Conservation (phyloP, 371 early-diverging fungal species). For the Phascolomyces articulosus region DNA sequence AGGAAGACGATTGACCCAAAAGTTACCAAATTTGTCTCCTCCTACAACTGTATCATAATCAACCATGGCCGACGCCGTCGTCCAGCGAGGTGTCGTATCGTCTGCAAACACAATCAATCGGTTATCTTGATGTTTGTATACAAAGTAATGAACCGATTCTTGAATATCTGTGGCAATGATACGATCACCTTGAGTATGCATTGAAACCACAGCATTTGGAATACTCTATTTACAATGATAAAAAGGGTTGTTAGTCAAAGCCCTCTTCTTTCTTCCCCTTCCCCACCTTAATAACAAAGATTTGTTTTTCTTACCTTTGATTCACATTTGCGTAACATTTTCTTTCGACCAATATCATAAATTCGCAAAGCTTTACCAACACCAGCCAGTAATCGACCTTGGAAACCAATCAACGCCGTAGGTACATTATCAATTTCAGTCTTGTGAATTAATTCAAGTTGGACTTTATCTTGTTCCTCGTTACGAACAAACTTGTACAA, state of each 20-base stretch:
- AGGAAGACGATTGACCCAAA: slow-evolving; percentile 82
- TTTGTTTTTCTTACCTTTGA: slow-evolving; percentile 57
- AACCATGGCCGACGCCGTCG: slow-evolving; percentile 77
- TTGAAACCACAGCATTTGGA: slow-evolving; percentile 72
- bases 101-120: slow-evolving; percentile 90
- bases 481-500: slow-evolving; percentile 74
- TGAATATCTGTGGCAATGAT: slow-evolving; percentile 87
- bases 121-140: slow-evolving; percentile 77
- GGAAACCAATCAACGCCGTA: slow-evolving; percentile 83
- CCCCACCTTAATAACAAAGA: background rate
- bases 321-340: slow-evolving; percentile 92
- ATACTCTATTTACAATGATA: slow-evolving; percentile 60
- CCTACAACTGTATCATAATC: slow-evolving; percentile 94
- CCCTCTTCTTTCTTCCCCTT: too few relatives aligned
- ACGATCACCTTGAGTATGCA: slow-evolving; percentile 87
- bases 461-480: slow-evolving; percentile 46
- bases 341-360: slow-evolving; percentile 92
- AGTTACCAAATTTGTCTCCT: slow-evolving; percentile 97
- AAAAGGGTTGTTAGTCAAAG: too few relatives aligned
- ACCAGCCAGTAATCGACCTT: slow-evolving; percentile 89
- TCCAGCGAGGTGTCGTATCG: slow-evolving; percentile 91
- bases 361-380: slow-evolving; percentile 87
- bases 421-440: slow-evolving; percentile 90
- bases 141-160: slow-evolving; percentile 84
- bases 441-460: slow-evolving; percentile 81